Evolutionary conservation across 257 asterid genomes (phyloP), one percentile per base, ranked within the genome.

Genomic region (Datura wrightii): DNA sequence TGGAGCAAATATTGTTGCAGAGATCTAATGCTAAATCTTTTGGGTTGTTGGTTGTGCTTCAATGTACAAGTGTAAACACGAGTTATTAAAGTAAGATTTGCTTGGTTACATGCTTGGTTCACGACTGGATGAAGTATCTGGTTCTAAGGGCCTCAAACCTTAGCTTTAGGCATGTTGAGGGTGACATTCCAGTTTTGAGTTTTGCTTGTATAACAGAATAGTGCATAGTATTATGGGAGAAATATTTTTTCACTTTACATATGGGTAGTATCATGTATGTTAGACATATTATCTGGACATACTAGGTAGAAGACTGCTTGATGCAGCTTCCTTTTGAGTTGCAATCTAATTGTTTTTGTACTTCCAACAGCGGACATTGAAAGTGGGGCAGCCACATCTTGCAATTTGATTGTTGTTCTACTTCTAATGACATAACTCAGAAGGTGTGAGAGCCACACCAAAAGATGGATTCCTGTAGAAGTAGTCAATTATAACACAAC

Each of bases 291-390:
- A 31, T 48, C 8, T 31, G 24, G 31, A 76, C 24, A 74, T 74
- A 48, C 44, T 19, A 13, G 60, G 81, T 50, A 74, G 60, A 74
- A 48, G 44, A 24, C 44, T 24, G 62, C 62, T 76, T 76, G 46
- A 24, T 50, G 82, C 63, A 50, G 82, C 82, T 50, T 76, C 62
- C 48, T 31, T 76, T 76, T 16, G 37, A 50, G 82, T 50, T 74
- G 63, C 82, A 50, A 78, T 52, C 63, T 14, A 24, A 31, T 76
- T 76, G 62, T 50, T 52, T 76, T 36, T 48, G 62, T 50, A 76
- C 62, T 74, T 74, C 16, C 59, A 24, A 1, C 16, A 2, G 60
- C 14, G 2, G 46, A 24, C 37, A 10, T 31, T 1, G 62, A 50
- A 76, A 50, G 44, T 76, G 81, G 80, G 44, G 24, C 59, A 74